A percentile compares a stretch with the other conserved stretches of the same genome.
phyloP scores from a whole-genome alignment of 768 basidiomycete genomes.

The Mycena olivaceomarginata region DNA sequence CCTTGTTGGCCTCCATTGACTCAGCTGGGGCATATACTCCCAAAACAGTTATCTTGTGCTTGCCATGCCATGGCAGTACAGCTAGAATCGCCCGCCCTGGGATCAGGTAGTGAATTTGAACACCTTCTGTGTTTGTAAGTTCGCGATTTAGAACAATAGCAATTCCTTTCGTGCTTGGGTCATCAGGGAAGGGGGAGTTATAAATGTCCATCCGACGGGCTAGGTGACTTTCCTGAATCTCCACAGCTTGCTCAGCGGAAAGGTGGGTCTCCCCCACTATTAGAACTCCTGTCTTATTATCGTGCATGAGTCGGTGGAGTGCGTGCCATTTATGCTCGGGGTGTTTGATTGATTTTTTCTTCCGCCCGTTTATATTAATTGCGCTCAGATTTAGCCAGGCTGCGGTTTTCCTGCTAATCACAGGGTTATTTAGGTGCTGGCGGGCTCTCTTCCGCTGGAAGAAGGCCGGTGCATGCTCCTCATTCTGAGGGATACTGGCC shows the following conservation, averaged over 20 bases:
- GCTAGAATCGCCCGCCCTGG: no score
- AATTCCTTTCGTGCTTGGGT: constrained; percentile 15
- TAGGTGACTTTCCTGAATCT: no score
- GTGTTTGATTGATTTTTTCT: not conserved
- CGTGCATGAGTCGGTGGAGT: not conserved
- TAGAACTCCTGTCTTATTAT: constrained; percentile 23
- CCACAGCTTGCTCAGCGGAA: not conserved
- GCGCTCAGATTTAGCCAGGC: not conserved
- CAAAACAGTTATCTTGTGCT: constrained; percentile 19
- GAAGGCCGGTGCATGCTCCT: constrained; percentile 29
- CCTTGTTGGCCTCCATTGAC: not conserved
- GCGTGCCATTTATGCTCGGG: constrained; percentile 31
- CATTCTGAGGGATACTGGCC: not conserved
- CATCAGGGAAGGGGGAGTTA: constrained; percentile 3
- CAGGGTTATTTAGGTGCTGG: constrained; percentile 8
- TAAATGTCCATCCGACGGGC: not conserved
- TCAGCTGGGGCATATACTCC: constrained; percentile 30
- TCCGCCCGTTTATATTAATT: not conserved
- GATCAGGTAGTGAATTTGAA: no score
- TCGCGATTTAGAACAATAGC: constrained; percentile 39
- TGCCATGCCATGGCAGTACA: constrained; percentile 19
- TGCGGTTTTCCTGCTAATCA: constrained; percentile 1
- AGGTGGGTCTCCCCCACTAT: constrained; percentile 26
- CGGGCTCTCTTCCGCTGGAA: not conserved
- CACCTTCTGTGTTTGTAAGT: no score